phyloP scores from a whole-genome alignment of 1,284 basidiomycete genomes.

The Malassezia slooffiae region DNA sequence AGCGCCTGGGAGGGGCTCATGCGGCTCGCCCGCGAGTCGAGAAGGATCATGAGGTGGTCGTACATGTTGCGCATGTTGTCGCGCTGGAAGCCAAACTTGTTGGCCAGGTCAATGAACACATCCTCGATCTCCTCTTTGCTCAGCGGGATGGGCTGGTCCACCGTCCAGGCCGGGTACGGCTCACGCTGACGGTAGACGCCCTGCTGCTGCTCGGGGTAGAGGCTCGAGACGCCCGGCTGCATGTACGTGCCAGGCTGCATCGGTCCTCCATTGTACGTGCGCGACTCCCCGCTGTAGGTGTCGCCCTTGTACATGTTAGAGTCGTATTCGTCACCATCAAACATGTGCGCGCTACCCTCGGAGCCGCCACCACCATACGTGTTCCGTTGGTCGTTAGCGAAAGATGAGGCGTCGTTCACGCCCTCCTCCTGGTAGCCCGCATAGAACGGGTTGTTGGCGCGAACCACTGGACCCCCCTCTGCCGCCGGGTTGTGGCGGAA shows the following conservation, averaged over 20 bases:
- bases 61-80: constrained; percentile 63
- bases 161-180: constrained; percentile 82
- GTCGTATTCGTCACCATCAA: constrained; percentile 3
- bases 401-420: too few species aligned
- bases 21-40: constrained; percentile 59
- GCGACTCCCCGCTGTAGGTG: constrained; percentile 5
- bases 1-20: constrained; percentile 90
- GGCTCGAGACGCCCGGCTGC: neutral
- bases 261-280: constrained; percentile 1
- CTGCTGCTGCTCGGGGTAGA: neutral
- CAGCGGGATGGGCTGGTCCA: constrained; percentile 81
- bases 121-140: constrained; percentile 99
- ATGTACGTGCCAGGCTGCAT: neutral
- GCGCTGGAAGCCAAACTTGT: constrained; percentile 97
- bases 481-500: too few species aligned
- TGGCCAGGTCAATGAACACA: constrained; percentile 89
- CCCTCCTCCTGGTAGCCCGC: neutral
- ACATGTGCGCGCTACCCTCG: neutral
- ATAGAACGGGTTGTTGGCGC: constrained; percentile 3
- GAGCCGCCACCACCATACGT: too few species aligned
- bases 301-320: neutral
- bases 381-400: too few species aligned
- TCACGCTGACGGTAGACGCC: constrained; percentile 50
- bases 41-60: constrained; percentile 94
- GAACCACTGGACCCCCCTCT: neutral